Evolutionary conservation across 192 early-diverging fungal genomes (phyloP), one percentile per base, ranked within the genome.

Genomic region (Linnemannia schmuckeri): DNA sequence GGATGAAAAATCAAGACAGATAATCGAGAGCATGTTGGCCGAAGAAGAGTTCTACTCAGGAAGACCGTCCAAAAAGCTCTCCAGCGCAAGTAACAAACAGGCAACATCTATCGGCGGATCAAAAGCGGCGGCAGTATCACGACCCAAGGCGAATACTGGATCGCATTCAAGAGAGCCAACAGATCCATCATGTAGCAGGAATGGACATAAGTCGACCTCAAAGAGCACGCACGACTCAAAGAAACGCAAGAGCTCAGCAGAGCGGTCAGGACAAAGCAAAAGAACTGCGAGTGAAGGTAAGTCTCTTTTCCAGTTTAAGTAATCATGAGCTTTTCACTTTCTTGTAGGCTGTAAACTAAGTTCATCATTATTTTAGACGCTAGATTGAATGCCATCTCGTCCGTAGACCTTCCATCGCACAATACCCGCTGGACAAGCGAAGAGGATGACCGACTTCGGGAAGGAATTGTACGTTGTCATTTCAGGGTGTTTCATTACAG

Each of bases 1-100:
- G 86, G 93, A 94, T 87, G 90, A 88, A 72, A 88, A 90, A 72
- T 93, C 93, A 0, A 84, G 90, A 33, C 72, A 78, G 37, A 85
- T 94, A 57, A 94, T 94, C 66, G 91, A 91, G 33, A 89, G 89
- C 52, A 94, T 94, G 93, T 79, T 94, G 22, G 93, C 92, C 13
- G 93, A 94, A 33, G 93, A 94, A 75, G 88, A 89, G 61, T 92
- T 90, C 72, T 94, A 93, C 75, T 91, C 92, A 54, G 90, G 89
- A 37, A 74, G 85, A 47, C 73, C 88, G 54, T 72, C 83, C 33
- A 77, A 41, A 22, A 22, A 3, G 12, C 17, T 52, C 8, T 70
- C 30, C 8, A 18, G 27, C 12, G 17, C 42, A 54, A 79, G 72
- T 44, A 27, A 13, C 30, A 76, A 78, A 69, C 63, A 46, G 49